Conservation (phyloP, 495 filamentous ascomycete species). For the Haplographium delicatum region DNA sequence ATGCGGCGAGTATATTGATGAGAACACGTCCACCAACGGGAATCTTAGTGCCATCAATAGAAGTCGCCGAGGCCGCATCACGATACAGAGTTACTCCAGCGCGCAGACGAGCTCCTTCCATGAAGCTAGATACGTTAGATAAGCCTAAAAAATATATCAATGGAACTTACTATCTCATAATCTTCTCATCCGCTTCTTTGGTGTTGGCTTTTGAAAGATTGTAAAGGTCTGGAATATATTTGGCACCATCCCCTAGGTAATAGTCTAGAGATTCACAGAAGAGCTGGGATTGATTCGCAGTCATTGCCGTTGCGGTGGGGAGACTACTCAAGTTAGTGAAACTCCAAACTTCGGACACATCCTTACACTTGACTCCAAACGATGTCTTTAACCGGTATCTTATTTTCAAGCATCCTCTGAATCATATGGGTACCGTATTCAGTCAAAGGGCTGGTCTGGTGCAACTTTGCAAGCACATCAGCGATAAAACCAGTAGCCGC, state of each 20-base stretch:
- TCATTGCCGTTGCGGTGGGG: slow-evolving; percentile 37
- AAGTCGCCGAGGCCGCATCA: slow-evolving; percentile 36
- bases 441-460: slow-evolving; percentile 48
- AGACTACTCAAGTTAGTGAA: slow-evolving; percentile 19
- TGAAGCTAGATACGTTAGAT: slow-evolving; percentile 36
- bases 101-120: slow-evolving; percentile 61
- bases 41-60: slow-evolving; percentile 43
- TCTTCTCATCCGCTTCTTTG: slow-evolving; percentile 41
- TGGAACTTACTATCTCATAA: slow-evolving; percentile 30
- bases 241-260: slow-evolving; percentile 56
- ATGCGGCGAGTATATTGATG: slow-evolving; percentile 53
- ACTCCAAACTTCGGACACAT: neutral
- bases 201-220: slow-evolving; percentile 45
- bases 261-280: slow-evolving; percentile 77
- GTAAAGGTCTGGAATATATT: slow-evolving; percentile 55
- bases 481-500: slow-evolving; percentile 50
- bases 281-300: slow-evolving; percentile 67
- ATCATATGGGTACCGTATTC: slow-evolving; percentile 68
- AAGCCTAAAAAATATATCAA: neutral
- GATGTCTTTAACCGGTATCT: slow-evolving; percentile 60
- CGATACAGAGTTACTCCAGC: slow-evolving; percentile 56
- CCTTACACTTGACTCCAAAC: slow-evolving; percentile 61
- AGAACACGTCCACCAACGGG: slow-evolving; percentile 38
- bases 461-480: slow-evolving; percentile 38
- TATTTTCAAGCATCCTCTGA: slow-evolving; percentile 60